phyloP scores from a whole-genome alignment of 495 filamentous ascomycete species.

The Daldinia grandis region DNA sequence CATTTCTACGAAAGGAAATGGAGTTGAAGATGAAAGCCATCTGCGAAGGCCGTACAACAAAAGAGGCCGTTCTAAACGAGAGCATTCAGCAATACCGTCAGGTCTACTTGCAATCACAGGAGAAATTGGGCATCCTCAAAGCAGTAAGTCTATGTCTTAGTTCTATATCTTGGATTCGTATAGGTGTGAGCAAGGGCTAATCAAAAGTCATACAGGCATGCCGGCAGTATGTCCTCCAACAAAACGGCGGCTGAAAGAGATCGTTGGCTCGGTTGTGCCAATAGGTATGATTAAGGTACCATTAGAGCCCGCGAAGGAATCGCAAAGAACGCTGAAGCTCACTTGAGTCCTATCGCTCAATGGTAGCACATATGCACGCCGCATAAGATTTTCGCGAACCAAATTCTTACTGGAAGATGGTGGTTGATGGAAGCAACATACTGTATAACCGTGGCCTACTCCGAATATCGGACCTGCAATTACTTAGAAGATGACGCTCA shows the following conservation, averaged over 20 bases:
- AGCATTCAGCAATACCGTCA: slow-evolving; percentile 84
- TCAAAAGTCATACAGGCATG: slow-evolving; percentile 51
- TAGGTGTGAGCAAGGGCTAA: slow-evolving; percentile 31
- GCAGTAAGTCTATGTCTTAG: slow-evolving; percentile 59
- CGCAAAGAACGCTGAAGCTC: slow-evolving; percentile 6
- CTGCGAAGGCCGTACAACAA: slow-evolving; percentile 83
- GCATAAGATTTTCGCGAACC: slow-evolving; percentile 28
- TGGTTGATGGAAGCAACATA: slow-evolving; percentile 19
- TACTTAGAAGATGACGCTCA: slow-evolving; percentile 23
- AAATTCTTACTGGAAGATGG: slow-evolving; percentile 22
- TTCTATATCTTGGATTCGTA: neutral
- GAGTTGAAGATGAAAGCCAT: slow-evolving; percentile 94
- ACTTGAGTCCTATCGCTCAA: slow-evolving; percentile 18
- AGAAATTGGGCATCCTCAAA: slow-evolving; percentile 79
- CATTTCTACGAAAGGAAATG: slow-evolving; percentile 98
- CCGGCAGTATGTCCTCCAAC: slow-evolving; percentile 56
- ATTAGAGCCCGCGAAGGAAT: slow-evolving; percentile 23
- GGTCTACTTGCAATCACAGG: slow-evolving; percentile 79
- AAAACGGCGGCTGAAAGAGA: slow-evolving; percentile 38
- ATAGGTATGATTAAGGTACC: slow-evolving; percentile 16
- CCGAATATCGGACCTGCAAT: slow-evolving; percentile 34
- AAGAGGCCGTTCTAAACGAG: slow-evolving; percentile 76
- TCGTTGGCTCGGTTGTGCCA: neutral
- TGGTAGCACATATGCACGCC: slow-evolving; percentile 21
- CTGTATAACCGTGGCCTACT: slow-evolving; percentile 6